Evolutionary conservation across 192 early-diverging fungal species (phyloP).

Genomic region (Backusella macrospora): DNA sequence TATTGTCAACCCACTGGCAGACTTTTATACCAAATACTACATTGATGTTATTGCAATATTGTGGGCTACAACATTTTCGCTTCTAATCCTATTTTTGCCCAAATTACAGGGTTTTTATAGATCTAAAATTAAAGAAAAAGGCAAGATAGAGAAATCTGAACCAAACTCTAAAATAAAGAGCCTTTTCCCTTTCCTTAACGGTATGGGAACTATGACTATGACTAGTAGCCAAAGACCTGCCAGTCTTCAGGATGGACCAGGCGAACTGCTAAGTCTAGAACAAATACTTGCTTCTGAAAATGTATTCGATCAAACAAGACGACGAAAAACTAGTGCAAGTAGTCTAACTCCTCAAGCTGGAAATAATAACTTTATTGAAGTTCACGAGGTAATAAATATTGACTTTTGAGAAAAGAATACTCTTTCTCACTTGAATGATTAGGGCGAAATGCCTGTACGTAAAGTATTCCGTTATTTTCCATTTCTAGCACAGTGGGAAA

Average conservation of each 20-base stretch:
- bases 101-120: constrained; percentile 47
- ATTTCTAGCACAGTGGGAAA: constrained; percentile 51
- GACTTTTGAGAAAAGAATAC: background rate
- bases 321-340: constrained; percentile 23
- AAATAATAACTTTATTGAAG: constrained; percentile 37
- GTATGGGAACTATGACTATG: background rate
- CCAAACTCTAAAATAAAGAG: background rate
- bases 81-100: constrained; percentile 52
- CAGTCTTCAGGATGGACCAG: background rate
- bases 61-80: constrained; percentile 51
- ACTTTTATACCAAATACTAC: constrained; percentile 50
- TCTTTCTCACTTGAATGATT: background rate
- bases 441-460: constrained; percentile 48
- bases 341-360: constrained; percentile 25
- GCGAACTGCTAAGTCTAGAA: constrained; percentile 35
- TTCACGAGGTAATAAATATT: constrained; percentile 31
- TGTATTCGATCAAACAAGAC: constrained; percentile 3
- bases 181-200: background rate
- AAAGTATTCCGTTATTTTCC: constrained; percentile 48
- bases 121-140: constrained; percentile 24
- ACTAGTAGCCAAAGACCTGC: background rate
- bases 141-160: constrained; percentile 2
- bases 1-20: constrained; percentile 39
- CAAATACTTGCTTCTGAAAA: constrained; percentile 30
- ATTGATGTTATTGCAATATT: constrained; percentile 45